Conservation (phyloP, 805 yeast species). For the Spathaspora gorwiae region DNA sequence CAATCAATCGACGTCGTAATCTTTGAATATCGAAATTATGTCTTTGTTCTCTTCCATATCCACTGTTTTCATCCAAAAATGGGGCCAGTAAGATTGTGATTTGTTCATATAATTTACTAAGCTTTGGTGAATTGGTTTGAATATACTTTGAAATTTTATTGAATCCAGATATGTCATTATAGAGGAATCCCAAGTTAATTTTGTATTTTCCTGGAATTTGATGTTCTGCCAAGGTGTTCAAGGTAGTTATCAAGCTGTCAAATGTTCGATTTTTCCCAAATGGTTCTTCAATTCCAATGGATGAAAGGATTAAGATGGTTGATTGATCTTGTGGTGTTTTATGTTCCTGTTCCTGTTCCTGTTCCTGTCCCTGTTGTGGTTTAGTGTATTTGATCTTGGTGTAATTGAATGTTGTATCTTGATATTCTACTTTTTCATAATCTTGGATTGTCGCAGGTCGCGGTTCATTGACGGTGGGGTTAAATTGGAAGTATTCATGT, state of each 20-base stretch:
- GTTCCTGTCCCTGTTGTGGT: not conserved
- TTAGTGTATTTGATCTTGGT: not conserved
- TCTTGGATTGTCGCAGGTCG: no score
- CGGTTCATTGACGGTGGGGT: no score
- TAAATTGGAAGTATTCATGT: no score
- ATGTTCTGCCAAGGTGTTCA: conserved; percentile 20
- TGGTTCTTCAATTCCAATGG: conserved; percentile 24
- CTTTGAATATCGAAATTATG: conserved; percentile 28
- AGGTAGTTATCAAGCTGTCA: conserved; percentile 17
- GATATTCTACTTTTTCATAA: not conserved
- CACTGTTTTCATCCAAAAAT: conserved; percentile 22
- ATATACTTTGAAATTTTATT: conserved; percentile 15
- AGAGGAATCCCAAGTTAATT: conserved; percentile 25
- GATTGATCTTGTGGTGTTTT: not conserved
- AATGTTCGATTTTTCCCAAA: conserved; percentile 34
- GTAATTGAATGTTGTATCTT: not conserved
- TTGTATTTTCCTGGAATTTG: conserved; percentile 5
- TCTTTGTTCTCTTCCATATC: conserved; percentile 16
- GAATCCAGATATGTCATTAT: conserved; percentile 27
- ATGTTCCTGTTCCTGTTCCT: not conserved
- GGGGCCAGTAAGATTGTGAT: conserved; percentile 31
- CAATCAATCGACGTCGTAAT: conserved; percentile 30
- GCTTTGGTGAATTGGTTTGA: conserved; percentile 8
- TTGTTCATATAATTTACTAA: conserved; percentile 7
- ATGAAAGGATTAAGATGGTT: conserved; percentile 16